Conservation (phyloP, 2,329 filamentous ascomycete species). For the Cercospora sojina region DNA sequence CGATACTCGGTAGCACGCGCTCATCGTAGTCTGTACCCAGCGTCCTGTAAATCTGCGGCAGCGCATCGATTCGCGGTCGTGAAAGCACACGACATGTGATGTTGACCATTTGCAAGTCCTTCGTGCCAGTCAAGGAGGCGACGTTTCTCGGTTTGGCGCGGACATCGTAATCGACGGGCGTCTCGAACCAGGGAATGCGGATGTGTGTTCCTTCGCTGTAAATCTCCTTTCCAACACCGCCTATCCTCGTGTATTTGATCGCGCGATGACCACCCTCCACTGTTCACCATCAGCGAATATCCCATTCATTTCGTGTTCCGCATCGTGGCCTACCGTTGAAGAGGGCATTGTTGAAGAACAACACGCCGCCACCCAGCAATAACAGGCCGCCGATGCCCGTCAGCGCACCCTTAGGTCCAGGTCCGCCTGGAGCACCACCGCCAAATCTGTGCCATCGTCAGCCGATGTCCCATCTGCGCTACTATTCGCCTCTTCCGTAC, state of each 20-base stretch:
- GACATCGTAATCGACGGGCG: conserved; percentile 92
- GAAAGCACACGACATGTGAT: conserved; percentile 99
- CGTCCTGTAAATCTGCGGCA: conserved; percentile 96
- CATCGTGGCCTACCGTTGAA: conserved; percentile 59
- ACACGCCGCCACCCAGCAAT: conserved; percentile 54
- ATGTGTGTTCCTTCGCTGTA: conserved; percentile 96
- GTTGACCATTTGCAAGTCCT: conserved; percentile 99
- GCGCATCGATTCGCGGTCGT: conserved; percentile 77
- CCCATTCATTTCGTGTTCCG: neutral
- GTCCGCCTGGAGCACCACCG: conserved; percentile 50
- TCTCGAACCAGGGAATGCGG: conserved; percentile 95
- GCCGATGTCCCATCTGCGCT: conserved; percentile 5
- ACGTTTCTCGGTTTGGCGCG: conserved; percentile 97
- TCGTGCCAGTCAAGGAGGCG: conserved; percentile 93
- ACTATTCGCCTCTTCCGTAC: conserved; percentile 24
- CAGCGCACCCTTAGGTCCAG: conserved; percentile 52
- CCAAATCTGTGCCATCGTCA: conserved; percentile 43
- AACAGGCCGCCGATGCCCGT: conserved; percentile 56
- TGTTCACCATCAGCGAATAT: conserved; percentile 19
- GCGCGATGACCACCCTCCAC: conserved; percentile 98
- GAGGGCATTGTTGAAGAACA: conserved; percentile 62
- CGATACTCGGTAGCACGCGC: conserved; percentile 95
- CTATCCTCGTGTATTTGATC: conserved; percentile 91
- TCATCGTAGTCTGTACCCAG: conserved; percentile 96
- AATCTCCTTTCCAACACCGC: conserved; percentile 93